These are phyloP conservation scores for Aspergillus cristatus DNA, from an alignment of 495 filamentous ascomycete genomes.

Conservation along the genomic window DNA sequence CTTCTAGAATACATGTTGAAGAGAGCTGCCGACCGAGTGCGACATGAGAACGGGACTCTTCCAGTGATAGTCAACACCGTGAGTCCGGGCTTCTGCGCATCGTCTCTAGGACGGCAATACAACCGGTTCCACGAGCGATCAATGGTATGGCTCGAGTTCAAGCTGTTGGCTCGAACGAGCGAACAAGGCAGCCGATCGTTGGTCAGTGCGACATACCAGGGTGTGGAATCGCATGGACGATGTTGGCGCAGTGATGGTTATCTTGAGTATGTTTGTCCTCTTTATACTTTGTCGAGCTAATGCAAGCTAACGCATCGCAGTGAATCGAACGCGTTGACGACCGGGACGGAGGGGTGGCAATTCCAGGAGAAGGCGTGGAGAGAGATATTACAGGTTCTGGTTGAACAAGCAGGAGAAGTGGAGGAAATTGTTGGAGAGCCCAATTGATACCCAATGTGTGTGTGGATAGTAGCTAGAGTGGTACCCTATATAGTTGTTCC, in stretches of 20 bases:
- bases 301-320: slow-evolving; percentile 10
- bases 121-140: slow-evolving; percentile 28
- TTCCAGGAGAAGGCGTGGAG: slow-evolving; percentile 32
- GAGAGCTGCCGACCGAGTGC: slow-evolving; percentile 21
- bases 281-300: not conserved
- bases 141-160: slow-evolving; percentile 26
- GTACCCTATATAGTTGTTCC: no score
- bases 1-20: slow-evolving; percentile 37
- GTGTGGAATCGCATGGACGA: slow-evolving; percentile 38
- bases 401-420: slow-evolving; percentile 18
- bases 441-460: not conserved
- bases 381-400: slow-evolving; percentile 28
- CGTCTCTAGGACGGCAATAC: slow-evolving; percentile 32
- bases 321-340: slow-evolving; percentile 30
- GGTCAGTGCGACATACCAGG: slow-evolving; percentile 41
- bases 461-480: no score
- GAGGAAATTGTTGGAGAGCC: slow-evolving; percentile 4
- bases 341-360: slow-evolving; percentile 20
- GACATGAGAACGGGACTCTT: slow-evolving; percentile 25
- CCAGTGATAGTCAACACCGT: slow-evolving; percentile 37
- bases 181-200: slow-evolving; percentile 43
- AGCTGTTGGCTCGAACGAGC: slow-evolving; percentile 35
- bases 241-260: slow-evolving; percentile 42
- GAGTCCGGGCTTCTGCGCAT: slow-evolving; percentile 35
- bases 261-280: slow-evolving; percentile 27